Evolutionary conservation across 345 rosid species (phyloP).

Genomic region (Salix udensis): DNA sequence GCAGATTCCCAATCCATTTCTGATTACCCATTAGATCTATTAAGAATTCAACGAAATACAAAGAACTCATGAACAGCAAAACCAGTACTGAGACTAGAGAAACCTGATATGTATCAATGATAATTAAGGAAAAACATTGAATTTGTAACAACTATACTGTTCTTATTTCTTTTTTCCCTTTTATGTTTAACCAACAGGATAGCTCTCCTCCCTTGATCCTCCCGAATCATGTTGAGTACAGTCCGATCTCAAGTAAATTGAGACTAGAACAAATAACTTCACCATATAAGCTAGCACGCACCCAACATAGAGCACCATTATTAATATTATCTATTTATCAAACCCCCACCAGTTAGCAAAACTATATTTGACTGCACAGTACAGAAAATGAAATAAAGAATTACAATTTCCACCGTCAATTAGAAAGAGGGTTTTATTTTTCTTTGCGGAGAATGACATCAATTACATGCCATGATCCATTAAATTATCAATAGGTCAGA

Average conservation of each 20-base stretch:
- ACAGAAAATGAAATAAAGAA: not conserved
- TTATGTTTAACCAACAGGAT: not conserved
- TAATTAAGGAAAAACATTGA: not conserved
- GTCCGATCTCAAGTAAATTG: not conserved
- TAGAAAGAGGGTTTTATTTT: conserved; percentile 2
- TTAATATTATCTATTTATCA: not conserved
- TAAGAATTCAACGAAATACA: not conserved
- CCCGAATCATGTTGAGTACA: not conserved
- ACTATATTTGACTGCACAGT: conserved; percentile 11
- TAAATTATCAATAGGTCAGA: conserved; percentile 23
- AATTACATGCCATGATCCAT: conserved; percentile 27
- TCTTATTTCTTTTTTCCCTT: not conserved
- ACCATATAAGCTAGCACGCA: not conserved
- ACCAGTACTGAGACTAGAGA: not conserved
- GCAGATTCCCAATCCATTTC: not conserved
- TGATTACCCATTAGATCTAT: not conserved
- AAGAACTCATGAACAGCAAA: not conserved
- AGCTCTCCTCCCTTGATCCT: not conserved
- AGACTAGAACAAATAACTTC: not conserved
- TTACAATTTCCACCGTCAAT: not conserved
- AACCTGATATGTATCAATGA: not conserved
- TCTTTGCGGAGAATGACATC: conserved; percentile 27
- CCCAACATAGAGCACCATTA: not conserved
- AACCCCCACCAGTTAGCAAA: not conserved
- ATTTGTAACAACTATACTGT: not conserved